Conservation (phyloP, 2,329 filamentous ascomycete genomes). For the Alternaria arborescens region DNA sequence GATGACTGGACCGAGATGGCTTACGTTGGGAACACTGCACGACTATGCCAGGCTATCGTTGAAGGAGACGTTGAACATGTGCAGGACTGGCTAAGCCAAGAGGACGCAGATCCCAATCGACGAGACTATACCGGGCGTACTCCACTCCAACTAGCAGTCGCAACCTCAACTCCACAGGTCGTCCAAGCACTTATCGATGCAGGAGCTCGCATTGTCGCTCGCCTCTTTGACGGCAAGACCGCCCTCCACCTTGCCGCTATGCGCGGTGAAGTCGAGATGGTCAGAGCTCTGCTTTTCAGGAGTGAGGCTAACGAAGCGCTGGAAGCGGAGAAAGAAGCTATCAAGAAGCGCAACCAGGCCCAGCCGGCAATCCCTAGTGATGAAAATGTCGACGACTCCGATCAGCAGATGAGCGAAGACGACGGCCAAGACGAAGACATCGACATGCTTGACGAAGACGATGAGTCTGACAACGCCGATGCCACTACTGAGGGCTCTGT, state of each 20-base stretch:
- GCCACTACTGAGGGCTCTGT: slow-evolving; percentile 79
- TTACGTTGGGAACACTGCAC: slow-evolving; percentile 80
- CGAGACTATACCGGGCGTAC: slow-evolving; percentile 71
- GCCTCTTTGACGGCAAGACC: slow-evolving; percentile 80
- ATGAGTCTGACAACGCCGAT: slow-evolving; percentile 44
- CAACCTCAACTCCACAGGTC: slow-evolving; percentile 72
- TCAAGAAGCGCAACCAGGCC: slow-evolving; percentile 38
- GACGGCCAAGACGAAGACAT: slow-evolving; percentile 59
- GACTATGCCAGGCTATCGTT: slow-evolving; percentile 82
- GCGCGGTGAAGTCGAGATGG: slow-evolving; percentile 72
- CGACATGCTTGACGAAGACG: slow-evolving; percentile 61
- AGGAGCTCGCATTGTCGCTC: slow-evolving; percentile 75
- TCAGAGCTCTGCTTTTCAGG: slow-evolving; percentile 75
- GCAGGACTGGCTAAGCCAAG: slow-evolving; percentile 72
- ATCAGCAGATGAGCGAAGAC: slow-evolving; percentile 38
- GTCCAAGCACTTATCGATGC: slow-evolving; percentile 75
- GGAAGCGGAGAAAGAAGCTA: slow-evolving; percentile 65
- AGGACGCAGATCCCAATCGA: slow-evolving; percentile 74
- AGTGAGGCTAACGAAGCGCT: slow-evolving; percentile 77
- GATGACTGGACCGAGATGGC: slow-evolving; percentile 93
- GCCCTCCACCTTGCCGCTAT: slow-evolving; percentile 83
- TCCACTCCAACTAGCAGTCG: slow-evolving; percentile 78
- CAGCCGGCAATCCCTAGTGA: not conserved
- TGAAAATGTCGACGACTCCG: not conserved
- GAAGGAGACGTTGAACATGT: slow-evolving; percentile 76